Percentiles rank a stretch among this genome's conserved stretches.
Evolutionary conservation across 257 asterid genomes (phyloP).

Genomic region (Ophiorrhiza pumila): DNA sequence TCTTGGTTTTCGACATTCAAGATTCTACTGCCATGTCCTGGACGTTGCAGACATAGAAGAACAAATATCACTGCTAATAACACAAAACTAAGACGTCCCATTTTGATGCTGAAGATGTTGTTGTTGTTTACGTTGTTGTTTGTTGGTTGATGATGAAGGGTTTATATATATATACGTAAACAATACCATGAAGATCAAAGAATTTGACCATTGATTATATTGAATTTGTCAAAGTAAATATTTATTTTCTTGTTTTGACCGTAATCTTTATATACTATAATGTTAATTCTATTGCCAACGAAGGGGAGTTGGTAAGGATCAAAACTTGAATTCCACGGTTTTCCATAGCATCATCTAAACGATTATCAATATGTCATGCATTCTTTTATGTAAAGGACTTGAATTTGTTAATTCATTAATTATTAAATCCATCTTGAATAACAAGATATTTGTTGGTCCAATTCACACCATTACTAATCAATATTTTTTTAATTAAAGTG

Average conservation of each 20-base stretch:
- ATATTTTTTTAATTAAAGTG: too few relatives aligned
- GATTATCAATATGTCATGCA: background rate
- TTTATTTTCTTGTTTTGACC: background rate
- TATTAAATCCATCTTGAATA: too few relatives aligned
- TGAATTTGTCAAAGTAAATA: slow-evolving; percentile 8
- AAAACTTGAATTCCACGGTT: background rate
- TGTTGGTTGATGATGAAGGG: background rate
- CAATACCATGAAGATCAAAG: background rate
- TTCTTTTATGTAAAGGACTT: background rate
- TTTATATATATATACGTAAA: background rate
- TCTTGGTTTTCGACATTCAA: slow-evolving; percentile 21
- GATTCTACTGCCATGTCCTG: slow-evolving; percentile 19
- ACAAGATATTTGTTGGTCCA: too few relatives aligned
- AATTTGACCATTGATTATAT: slow-evolving; percentile 18
- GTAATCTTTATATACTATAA: background rate
- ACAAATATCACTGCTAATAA: background rate
- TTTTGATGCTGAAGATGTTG: slow-evolving; percentile 12
- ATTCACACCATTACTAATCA: too few relatives aligned
- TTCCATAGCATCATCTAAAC: background rate
- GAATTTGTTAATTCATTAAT: too few relatives aligned
- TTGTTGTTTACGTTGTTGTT: background rate
- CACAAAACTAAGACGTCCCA: slow-evolving; percentile 21
- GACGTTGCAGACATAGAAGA: slow-evolving; percentile 19
- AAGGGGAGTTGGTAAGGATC: background rate
- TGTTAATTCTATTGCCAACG: background rate